phyloP scores from a whole-genome alignment of 306 rosid species.

The Glycine soja region DNA sequence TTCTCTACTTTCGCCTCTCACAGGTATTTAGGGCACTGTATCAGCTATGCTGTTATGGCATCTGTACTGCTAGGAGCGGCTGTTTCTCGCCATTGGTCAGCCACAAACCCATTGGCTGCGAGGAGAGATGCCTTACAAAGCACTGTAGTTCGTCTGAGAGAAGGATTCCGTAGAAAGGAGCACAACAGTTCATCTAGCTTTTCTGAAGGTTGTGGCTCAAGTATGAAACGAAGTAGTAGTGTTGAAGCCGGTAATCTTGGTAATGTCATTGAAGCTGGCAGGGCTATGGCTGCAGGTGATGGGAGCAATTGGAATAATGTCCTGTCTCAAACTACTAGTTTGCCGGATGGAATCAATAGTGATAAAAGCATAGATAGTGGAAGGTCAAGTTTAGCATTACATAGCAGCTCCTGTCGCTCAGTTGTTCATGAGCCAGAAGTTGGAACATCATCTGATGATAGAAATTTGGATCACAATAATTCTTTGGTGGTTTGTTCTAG shows the following conservation, averaged over 20 bases:
- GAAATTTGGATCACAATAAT: slow-evolving; percentile 70
- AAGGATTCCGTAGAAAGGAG: slow-evolving; percentile 95
- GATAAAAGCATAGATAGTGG: slow-evolving; percentile 99
- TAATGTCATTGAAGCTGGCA: slow-evolving; percentile 74
- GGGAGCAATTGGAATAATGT: slow-evolving; percentile 80
- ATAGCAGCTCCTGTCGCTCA: slow-evolving; percentile 94
- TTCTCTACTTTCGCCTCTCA: slow-evolving; percentile 32
- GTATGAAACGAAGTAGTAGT: slow-evolving; percentile 98
- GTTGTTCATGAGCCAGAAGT: slow-evolving; percentile 85
- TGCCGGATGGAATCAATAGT: slow-evolving; percentile 90
- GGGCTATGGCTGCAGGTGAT: slow-evolving; percentile 68
- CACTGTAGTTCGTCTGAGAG: slow-evolving; percentile 95
- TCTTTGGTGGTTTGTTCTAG: slow-evolving; percentile 83
- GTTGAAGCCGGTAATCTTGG: slow-evolving; percentile 89
- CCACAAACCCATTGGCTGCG: slow-evolving; percentile 89
- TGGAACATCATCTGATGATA: slow-evolving; percentile 69
- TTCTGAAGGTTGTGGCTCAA: slow-evolving; percentile 98
- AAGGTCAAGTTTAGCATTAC: slow-evolving; percentile 93
- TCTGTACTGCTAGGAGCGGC: slow-evolving; percentile 93
- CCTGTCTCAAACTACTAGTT: slow-evolving; percentile 69
- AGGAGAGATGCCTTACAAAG: slow-evolving; percentile 99
- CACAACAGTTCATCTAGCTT: slow-evolving; percentile 97
- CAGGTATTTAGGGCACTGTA: slow-evolving; percentile 99
- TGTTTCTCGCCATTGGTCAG: slow-evolving; percentile 94
- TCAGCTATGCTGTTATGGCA: slow-evolving; percentile 97